phyloP scores from a whole-genome alignment of 2,329 filamentous ascomycete genomes.

The Fusarium robinianum region DNA sequence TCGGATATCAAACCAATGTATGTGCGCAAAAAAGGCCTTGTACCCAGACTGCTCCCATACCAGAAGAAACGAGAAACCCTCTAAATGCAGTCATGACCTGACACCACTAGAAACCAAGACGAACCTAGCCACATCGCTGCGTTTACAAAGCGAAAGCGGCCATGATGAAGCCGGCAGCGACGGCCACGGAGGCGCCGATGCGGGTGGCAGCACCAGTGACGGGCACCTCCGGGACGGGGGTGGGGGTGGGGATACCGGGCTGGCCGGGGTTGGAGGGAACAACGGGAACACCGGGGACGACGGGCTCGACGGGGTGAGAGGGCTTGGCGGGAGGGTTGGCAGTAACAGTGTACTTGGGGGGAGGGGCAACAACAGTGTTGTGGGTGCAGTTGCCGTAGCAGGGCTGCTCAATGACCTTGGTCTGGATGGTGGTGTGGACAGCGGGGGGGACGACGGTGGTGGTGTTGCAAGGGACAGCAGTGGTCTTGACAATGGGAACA shows the following conservation, averaged over 20 bases:
- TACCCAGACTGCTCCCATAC: constrained; percentile 35
- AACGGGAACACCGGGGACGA: constrained; percentile 31
- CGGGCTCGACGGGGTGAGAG: constrained; percentile 21
- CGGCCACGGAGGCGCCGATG: constrained; percentile 45
- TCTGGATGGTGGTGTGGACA: constrained; percentile 32
- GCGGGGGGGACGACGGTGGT: constrained; percentile 29
- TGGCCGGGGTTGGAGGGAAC: constrained; percentile 18
- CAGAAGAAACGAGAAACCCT: constrained; percentile 36
- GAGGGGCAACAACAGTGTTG: constrained; percentile 4
- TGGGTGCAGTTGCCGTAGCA: constrained; percentile 17
- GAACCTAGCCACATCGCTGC: constrained; percentile 17
- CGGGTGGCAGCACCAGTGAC: constrained; percentile 36
- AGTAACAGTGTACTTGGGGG: constrained; percentile 27
- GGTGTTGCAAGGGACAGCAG: constrained; percentile 33
- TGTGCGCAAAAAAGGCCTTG: constrained; percentile 37
- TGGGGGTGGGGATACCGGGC: constrained; percentile 28
- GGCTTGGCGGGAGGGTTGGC: constrained; percentile 7
- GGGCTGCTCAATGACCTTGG: constrained; percentile 34
- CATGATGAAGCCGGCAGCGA: constrained; percentile 47
- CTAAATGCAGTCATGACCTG: constrained; percentile 41
- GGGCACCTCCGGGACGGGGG: constrained; percentile 35
- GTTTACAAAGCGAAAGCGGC: constrained; percentile 51
- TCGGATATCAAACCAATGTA: constrained; percentile 36
- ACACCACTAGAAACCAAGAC: constrained; percentile 34
- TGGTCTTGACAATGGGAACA: constrained; percentile 25